These are phyloP conservation scores for Alternaria longipes DNA, from an alignment of 2,329 filamentous ascomycete genomes.

Conservation along the genomic window DNA sequence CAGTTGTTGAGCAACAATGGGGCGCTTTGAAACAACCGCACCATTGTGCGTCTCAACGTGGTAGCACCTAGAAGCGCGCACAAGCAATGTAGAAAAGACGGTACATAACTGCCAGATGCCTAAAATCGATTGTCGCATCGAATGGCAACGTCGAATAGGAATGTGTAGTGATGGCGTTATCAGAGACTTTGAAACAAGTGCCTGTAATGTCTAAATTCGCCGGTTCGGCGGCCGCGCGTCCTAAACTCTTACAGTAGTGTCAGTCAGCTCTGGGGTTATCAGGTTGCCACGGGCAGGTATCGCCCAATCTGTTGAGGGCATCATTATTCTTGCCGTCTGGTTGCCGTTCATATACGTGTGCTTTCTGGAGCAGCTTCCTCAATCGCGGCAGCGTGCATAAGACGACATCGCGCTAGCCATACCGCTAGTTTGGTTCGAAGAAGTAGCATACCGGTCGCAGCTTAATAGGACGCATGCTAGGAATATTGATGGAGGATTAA, in stretches of 20 bases:
- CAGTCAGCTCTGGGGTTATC: neutral
- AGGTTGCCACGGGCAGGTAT: neutral
- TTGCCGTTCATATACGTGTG: neutral
- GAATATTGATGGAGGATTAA: neutral
- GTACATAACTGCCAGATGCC: neutral
- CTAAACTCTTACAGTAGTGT: neutral
- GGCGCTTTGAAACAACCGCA: slow-evolving; percentile 7
- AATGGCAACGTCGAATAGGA: neutral
- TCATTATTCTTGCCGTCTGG: neutral
- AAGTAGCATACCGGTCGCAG: neutral
- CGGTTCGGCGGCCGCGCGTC: neutral
- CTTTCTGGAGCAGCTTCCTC: neutral
- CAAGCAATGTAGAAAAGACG: neutral
- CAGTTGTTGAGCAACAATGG: neutral
- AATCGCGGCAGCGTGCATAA: neutral
- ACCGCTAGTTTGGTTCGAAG: neutral
- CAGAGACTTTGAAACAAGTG: neutral
- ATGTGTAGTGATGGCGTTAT: neutral
- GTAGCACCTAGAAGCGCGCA: neutral
- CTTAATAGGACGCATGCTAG: neutral
- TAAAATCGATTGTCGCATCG: neutral
- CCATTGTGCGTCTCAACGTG: neutral
- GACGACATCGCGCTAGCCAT: neutral
- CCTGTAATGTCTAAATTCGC: neutral
- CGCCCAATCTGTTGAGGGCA: neutral